Conservation (phyloP, 768 basidiomycete species). For the Rhodotorula sphaerocarpa region DNA sequence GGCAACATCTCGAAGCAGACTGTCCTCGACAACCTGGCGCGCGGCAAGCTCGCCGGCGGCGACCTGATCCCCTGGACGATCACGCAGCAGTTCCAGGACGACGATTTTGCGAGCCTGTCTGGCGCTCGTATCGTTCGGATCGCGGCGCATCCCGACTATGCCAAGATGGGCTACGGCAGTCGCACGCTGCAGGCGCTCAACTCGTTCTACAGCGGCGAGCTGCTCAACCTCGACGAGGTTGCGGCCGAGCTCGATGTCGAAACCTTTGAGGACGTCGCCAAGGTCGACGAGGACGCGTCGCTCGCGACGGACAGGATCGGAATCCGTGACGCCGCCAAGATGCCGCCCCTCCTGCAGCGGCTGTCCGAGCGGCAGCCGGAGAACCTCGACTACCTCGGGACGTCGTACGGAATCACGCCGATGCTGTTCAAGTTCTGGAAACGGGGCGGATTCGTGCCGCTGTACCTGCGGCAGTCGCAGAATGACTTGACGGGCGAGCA, state of each 20-base stretch:
- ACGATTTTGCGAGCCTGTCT: conserved; percentile 79
- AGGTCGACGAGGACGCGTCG: conserved; percentile 41
- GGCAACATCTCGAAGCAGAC: conserved; percentile 78
- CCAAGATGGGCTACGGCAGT: conserved; percentile 97
- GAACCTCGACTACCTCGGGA: conserved; percentile 83
- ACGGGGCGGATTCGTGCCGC: conserved; percentile 75
- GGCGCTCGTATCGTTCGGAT: conserved; percentile 87
- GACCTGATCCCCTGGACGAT: conserved; percentile 98
- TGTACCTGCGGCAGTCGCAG: conserved; percentile 85
- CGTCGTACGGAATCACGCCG: conserved; percentile 87
- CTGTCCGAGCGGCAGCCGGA: conserved; percentile 85
- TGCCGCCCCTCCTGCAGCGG: conserved; percentile 88
- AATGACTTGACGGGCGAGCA: conserved; percentile 96
- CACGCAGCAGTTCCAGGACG: conserved; percentile 90
- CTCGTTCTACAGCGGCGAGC: conserved; percentile 85
- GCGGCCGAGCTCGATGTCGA: conserved; percentile 48
- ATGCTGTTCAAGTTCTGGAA: conserved; percentile 93
- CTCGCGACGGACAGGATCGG: conserved; percentile 69
- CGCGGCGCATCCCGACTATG: conserved; percentile 91
- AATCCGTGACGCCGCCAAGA: conserved; percentile 62
- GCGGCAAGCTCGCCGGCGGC: conserved; percentile 77
- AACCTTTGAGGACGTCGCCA: conserved; percentile 54
- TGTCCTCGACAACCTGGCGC: conserved; percentile 74
- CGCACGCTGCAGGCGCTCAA: conserved; percentile 78
- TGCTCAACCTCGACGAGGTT: conserved; percentile 74